Evolutionary conservation across 164 flowering plant genomes (phyloP).

Genomic region (Magnolia changhungtana): DNA sequence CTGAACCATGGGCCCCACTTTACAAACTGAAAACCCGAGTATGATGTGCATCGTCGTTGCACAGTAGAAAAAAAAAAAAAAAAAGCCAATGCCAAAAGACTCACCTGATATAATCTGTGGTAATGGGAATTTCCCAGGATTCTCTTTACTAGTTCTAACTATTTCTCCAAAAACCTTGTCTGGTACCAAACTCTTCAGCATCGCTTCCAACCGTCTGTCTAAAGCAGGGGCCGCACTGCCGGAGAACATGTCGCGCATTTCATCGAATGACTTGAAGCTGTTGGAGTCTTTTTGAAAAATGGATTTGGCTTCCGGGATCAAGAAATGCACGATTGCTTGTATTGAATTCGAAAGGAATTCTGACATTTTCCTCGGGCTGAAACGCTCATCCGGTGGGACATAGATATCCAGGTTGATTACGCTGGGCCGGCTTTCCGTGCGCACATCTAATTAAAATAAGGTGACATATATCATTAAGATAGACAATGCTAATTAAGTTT

Average conservation of each 20-base stretch:
- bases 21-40: too few species aligned
- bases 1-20: too few species aligned
- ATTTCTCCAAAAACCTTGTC: slow-evolving; percentile 47
- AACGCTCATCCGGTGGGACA: slow-evolving; percentile 48
- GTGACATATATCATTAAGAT: too few species aligned
- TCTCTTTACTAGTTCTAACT: slow-evolving; percentile 39
- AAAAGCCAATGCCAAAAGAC: neutral
- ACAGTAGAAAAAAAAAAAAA: too few species aligned
- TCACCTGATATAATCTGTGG: slow-evolving; percentile 77
- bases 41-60: too few species aligned
- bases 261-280: slow-evolving; percentile 17
- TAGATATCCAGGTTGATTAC: slow-evolving; percentile 30
- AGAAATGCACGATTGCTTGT: slow-evolving; percentile 42
- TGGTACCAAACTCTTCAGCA: slow-evolving; percentile 38
- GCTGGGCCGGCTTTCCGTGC: slow-evolving; percentile 31
- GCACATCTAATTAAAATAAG: slow-evolving; percentile 24
- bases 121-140: slow-evolving; percentile 45
- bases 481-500: too few species aligned
- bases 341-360: slow-evolving; percentile 39
- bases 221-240: neutral
- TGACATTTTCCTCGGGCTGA: slow-evolving; percentile 34
- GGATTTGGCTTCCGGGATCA: slow-evolving; percentile 49
- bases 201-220: slow-evolving; percentile 21
- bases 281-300: slow-evolving; percentile 21
- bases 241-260: slow-evolving; percentile 16